Evolutionary conservation across 768 basidiomycete species (phyloP), one percentile per base, ranked within the genome.

Genomic region (Agaricus sinodeliciosus): DNA sequence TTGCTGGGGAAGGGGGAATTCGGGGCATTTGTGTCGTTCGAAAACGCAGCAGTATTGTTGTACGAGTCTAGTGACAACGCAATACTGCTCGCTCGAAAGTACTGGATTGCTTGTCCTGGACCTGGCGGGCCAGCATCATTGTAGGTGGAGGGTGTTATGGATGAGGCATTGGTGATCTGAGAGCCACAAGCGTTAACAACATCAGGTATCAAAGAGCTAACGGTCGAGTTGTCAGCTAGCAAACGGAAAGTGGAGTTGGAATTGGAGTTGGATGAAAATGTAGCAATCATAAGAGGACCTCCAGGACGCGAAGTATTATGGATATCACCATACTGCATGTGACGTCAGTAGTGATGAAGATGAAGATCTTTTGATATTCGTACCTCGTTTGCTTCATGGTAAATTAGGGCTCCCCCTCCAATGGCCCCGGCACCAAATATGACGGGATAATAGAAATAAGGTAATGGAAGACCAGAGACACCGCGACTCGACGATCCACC

Each of bases 401-500:
- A 62, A 43, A 67, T 67, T 3, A 62, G 50, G 4, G 53, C 58
- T 16, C 56, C 43, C 25, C 59, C 63, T 43, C 54, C 53, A 25
- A 53, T 57, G 1, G 65, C 66, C 2, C 53, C 40, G 18, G 53
- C 55, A 13, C 60, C 59, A 78, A 80, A 85, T 0, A 73, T 72
- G 9, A 85, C 39, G 6, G 84, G 84, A 83, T 84, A 86, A 67
- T 75, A 87, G 56, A 72, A 72, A 56, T 82, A 86, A 0, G 85
- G 85, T 60, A 87, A 85, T 2, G 71, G 72, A 0, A 73, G 72
- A 0, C 74, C 74, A 0, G 57, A 41, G 15, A 82, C 78, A 12
- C 81, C 80, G 3, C 71, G 69, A 6, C 69, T 68, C 7, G 7
- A 5, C 12, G 59, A 19, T 12, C 71, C 22, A 1, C 79, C 78